Conservation (phyloP, 164 flowering plant species). For the Houttuynia cordata region DNA sequence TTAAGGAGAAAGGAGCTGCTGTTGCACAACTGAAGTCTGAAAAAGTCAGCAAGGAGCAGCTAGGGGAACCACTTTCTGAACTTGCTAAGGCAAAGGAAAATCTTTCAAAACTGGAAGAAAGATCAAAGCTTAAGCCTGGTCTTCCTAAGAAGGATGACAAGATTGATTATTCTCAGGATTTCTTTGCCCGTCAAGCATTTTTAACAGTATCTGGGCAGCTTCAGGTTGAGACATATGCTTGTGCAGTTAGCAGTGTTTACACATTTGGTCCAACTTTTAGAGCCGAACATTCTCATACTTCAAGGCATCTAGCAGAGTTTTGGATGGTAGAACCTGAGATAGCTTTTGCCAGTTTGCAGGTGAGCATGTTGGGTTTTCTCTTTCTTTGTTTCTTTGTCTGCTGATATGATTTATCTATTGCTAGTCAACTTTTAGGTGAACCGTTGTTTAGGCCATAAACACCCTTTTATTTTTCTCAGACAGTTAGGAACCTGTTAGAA, state of each 20-base stretch:
- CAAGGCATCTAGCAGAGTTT: conserved; percentile 95
- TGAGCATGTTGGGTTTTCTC: conserved; percentile 6
- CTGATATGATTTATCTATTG: neutral
- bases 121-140: conserved; percentile 67
- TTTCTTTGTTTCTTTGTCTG: neutral
- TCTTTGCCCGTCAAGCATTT: conserved; percentile 88
- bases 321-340: conserved; percentile 99
- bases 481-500: neutral
- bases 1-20: conserved; percentile 57
- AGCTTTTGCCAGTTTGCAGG: conserved; percentile 92
- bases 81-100: conserved; percentile 66
- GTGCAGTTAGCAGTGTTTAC: conserved; percentile 79
- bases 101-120: conserved; percentile 51
- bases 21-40: conserved; percentile 52
- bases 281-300: conserved; percentile 91
- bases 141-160: conserved; percentile 79
- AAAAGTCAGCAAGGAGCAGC: conserved; percentile 56
- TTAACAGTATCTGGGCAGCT: conserved; percentile 90
- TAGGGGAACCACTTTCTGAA: conserved; percentile 48
- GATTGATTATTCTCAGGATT: conserved; percentile 72
- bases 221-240: conserved; percentile 84
- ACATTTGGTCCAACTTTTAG: conserved; percentile 97
- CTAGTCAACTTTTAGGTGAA: no score
- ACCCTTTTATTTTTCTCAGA: neutral
- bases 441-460: neutral